Conservation (phyloP, 306 rosid genomes). For the Urtica urens region DNA sequence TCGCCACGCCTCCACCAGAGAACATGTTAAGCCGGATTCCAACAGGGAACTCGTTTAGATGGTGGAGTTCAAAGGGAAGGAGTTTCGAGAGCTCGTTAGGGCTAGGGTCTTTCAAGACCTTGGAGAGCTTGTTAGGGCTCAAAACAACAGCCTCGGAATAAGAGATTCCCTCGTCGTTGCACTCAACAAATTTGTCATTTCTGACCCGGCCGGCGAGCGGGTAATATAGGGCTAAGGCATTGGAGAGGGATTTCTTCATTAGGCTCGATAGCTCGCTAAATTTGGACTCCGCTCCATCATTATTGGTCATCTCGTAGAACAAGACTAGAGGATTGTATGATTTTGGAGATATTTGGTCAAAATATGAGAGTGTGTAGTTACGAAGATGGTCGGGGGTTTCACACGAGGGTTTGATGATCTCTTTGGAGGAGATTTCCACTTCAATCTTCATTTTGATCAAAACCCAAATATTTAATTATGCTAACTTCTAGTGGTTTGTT, state of each 20-base stretch:
- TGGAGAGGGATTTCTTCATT: constrained; percentile 13
- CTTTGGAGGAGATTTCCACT: constrained; percentile 19
- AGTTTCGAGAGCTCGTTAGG: constrained; percentile 12
- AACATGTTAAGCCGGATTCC: constrained; percentile 22
- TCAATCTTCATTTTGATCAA: not conserved
- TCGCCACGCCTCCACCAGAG: constrained; percentile 12
- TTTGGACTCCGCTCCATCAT: not conserved
- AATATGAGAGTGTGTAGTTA: constrained; percentile 36
- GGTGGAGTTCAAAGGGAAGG: constrained; percentile 13
- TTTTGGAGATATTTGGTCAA: constrained; percentile 34
- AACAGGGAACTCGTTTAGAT: not conserved
- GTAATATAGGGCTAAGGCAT: constrained; percentile 15
- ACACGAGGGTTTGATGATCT: constrained; percentile 37
- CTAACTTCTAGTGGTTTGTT: too few relatives aligned
- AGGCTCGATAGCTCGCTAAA: constrained; percentile 7
- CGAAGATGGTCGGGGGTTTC: constrained; percentile 29
- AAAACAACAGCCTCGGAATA: constrained; percentile 4
- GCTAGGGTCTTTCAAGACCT: constrained; percentile 5
- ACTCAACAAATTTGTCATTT: constrained; percentile 10
- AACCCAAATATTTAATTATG: constrained; percentile 1
- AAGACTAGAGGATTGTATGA: constrained; percentile 20
- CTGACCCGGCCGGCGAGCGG: constrained; percentile 17
- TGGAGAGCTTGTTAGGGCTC: not conserved
- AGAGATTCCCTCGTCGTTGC: constrained; percentile 16
- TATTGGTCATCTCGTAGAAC: constrained; percentile 11